Percentiles rank a stretch among this genome's conserved stretches.
These are phyloP conservation scores for Straminergon stramineum DNA, from an alignment of 225 moss, liverwort and hornwort species.

Conservation along the genomic window DNA sequence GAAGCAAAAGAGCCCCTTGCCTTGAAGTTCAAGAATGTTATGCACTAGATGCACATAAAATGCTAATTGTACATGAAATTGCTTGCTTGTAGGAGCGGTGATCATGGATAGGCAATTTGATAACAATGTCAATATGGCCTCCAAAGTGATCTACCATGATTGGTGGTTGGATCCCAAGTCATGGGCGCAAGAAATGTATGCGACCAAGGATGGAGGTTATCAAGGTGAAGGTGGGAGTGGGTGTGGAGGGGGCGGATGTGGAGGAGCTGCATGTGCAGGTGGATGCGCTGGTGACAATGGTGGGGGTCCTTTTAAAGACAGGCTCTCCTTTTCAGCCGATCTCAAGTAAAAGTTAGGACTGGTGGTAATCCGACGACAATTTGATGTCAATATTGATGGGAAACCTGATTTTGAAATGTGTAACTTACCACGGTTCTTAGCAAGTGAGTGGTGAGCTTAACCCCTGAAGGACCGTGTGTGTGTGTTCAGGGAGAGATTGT, in stretches of 20 bases:
- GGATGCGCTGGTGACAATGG: neutral
- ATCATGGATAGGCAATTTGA: neutral
- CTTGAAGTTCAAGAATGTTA: neutral
- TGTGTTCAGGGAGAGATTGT: too few relatives aligned
- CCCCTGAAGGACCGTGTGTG: too few relatives aligned
- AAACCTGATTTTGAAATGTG: neutral
- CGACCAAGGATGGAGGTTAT: neutral
- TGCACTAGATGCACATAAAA: neutral
- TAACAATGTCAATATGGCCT: neutral
- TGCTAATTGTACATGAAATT: neutral
- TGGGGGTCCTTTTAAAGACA: neutral
- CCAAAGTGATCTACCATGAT: neutral
- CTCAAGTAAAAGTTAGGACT: neutral
- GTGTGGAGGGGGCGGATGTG: neutral
- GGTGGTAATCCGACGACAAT: neutral
- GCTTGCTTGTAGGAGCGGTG: neutral
- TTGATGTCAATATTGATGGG: neutral
- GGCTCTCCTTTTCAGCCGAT: neutral
- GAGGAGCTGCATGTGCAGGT: neutral
- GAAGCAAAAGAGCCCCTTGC: neutral
- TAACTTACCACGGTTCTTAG: too few relatives aligned
- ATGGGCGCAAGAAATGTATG: neutral
- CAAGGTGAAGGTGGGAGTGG: neutral
- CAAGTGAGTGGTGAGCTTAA: too few relatives aligned
- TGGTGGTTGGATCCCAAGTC: neutral